Percentiles rank a stretch among this genome's conserved stretches.
These are phyloP conservation scores for Sporopachydermia quercuum DNA, from an alignment of 805 yeast species.

Conservation along the genomic window DNA sequence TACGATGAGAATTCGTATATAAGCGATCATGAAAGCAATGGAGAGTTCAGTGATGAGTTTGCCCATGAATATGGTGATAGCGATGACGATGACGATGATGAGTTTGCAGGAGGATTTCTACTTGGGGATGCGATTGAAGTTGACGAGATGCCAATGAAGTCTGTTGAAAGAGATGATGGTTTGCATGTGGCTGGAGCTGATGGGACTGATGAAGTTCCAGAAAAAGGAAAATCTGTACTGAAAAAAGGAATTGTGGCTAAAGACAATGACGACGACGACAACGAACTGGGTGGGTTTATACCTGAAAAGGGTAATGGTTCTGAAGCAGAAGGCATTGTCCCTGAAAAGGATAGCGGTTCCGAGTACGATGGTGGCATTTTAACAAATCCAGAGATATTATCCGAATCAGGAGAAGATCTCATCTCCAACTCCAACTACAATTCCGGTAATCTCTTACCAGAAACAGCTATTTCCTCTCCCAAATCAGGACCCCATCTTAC, in stretches of 20 bases:
- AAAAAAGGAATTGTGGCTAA: conserved; percentile 3
- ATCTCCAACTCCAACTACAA: conserved; percentile 2
- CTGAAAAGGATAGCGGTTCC: conserved; percentile 4
- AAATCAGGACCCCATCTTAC: conserved; percentile 4
- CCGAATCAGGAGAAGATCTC: conserved; percentile 2
- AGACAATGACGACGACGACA: conserved; percentile 5
- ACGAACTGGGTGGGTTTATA: conserved; percentile 17
- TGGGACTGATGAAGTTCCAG: neutral
- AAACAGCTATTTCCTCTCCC: neutral
- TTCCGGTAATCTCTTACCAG: neutral
- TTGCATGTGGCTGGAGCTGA: conserved; percentile 4
- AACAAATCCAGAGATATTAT: neutral
- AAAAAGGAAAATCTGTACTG: conserved; percentile 2
- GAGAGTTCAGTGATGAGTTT: too few relatives aligned
- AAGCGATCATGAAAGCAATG: too few relatives aligned
- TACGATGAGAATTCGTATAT: too few relatives aligned
- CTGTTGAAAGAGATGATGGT: conserved; percentile 3
- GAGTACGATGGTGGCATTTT: neutral
- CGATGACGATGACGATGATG: conserved; percentile 6
- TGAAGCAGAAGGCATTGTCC: conserved; percentile 4
- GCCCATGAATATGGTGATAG: too few relatives aligned
- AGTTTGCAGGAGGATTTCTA: conserved; percentile 1
- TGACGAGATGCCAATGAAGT: neutral
- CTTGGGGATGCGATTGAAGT: conserved; percentile 3
- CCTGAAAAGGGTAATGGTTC: conserved; percentile 6